A percentile compares a stretch with the other conserved stretches of the same genome.
These are phyloP conservation scores for Cladosporium phlei DNA, from an alignment of 2,329 filamentous ascomycete genomes.

Conservation along the genomic window DNA sequence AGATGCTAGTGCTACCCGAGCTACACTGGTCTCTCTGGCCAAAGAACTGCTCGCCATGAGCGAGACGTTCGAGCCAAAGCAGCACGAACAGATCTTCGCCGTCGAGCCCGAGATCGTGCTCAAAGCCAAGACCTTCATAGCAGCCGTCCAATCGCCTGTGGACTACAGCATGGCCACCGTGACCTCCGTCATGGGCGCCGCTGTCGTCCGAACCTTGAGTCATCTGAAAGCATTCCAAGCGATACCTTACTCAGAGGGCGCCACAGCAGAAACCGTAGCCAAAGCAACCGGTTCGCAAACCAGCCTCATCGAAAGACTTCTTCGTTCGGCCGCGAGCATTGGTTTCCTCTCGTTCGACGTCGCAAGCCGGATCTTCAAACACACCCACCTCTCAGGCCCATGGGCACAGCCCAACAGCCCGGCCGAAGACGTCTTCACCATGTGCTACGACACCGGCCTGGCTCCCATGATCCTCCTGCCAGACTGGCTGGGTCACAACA, in stretches of 20 bases:
- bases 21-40: not conserved
- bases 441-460: slow-evolving; percentile 3
- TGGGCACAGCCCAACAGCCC: not conserved
- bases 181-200: not conserved
- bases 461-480: not conserved
- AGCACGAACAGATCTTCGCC: not conserved
- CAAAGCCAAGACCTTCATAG: slow-evolving; percentile 1
- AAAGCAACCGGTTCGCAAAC: not conserved
- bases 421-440: not conserved
- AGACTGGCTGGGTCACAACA: slow-evolving; percentile 6
- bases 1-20: not conserved
- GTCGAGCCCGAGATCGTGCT: not conserved
- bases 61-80: slow-evolving; percentile 1
- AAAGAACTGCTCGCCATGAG: not conserved
- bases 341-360: not conserved
- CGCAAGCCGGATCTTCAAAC: not conserved
- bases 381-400: not conserved
- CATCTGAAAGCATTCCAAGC: not conserved
- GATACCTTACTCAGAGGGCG: not conserved
- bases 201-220: slow-evolving; percentile 3
- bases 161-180: not conserved
- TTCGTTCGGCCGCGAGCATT: not conserved
- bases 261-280: not conserved
- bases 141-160: not conserved
- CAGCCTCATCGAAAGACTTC: slow-evolving; percentile 2